Percentiles rank a stretch among this genome's conserved stretches.
These are phyloP conservation scores for Mucor indicus DNA, from an alignment of 371 early-diverging fungal genomes.

Conservation along the genomic window DNA sequence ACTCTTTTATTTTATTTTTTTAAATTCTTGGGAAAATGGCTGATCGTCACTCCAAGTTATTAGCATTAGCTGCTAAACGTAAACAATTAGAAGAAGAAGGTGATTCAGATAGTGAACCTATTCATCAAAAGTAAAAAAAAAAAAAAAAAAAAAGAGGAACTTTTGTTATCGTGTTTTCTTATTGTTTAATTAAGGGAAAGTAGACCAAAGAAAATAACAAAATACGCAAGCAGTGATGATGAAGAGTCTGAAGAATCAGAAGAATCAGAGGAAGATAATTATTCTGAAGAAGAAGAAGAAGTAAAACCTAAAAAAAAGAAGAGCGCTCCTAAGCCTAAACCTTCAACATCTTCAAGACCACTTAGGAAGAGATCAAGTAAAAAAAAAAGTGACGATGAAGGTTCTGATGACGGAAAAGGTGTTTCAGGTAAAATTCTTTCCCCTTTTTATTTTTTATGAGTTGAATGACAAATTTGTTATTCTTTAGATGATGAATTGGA, in stretches of 20 bases:
- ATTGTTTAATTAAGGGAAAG: neutral
- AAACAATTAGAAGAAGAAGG: neutral
- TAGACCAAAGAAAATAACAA: too few species aligned
- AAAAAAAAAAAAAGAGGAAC: too few species aligned
- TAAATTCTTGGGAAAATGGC: too few species aligned
- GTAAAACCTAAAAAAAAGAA: neutral
- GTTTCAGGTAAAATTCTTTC: neutral
- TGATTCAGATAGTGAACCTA: neutral
- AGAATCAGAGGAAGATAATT: neutral
- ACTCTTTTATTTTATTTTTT: too few species aligned
- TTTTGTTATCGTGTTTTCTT: too few species aligned
- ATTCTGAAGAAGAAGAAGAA: neutral
- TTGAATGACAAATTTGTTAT: too few species aligned
- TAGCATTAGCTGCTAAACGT: neutral
- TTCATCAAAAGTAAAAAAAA: too few species aligned
- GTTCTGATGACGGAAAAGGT: slow-evolving; percentile 8
- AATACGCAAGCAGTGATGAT: neutral
- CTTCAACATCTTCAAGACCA: too few species aligned
- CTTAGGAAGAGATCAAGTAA: too few species aligned
- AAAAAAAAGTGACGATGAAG: slow-evolving; percentile 5
- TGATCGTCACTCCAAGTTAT: neutral
- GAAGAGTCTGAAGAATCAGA: neutral
- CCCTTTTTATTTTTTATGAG: too few species aligned
- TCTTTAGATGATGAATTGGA: slow-evolving; percentile 64
- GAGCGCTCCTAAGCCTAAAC: too few species aligned